These are phyloP conservation scores for Penicillium sp. DNA, from an alignment of 2,329 filamentous ascomycete species.

Conservation along the genomic window DNA sequence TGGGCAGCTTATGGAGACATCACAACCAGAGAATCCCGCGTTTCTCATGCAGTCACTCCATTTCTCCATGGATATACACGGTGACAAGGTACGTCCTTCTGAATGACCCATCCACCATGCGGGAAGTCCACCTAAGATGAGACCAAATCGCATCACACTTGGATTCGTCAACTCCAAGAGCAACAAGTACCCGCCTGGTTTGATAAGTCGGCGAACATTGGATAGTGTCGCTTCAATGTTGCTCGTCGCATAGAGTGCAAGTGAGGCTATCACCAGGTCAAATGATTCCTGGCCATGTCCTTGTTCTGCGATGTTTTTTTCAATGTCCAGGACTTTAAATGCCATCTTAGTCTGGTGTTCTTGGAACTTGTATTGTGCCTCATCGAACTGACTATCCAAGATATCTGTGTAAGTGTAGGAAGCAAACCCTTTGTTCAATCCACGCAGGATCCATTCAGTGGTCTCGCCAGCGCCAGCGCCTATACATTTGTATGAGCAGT, in stretches of 20 bases:
- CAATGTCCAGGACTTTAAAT: constrained; percentile 39
- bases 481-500: background rate
- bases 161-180: constrained; percentile 42
- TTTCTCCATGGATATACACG: constrained; percentile 24
- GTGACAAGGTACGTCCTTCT: constrained; percentile 27
- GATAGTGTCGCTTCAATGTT: constrained; percentile 22
- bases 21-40: constrained; percentile 36
- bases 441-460: constrained; percentile 9
- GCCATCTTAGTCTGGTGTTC: constrained; percentile 28
- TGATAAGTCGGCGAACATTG: constrained; percentile 41
- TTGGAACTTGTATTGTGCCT: constrained; percentile 32
- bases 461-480: constrained; percentile 18
- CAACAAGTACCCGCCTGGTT: constrained; percentile 51
- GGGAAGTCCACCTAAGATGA: constrained; percentile 33
- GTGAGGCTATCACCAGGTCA: constrained; percentile 43
- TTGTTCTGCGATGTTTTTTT: constrained; percentile 33
- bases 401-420: constrained; percentile 53
- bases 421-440: constrained; percentile 25
- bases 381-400: constrained; percentile 43
- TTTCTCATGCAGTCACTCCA: constrained; percentile 36
- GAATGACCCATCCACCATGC: constrained; percentile 39
- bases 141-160: constrained; percentile 21
- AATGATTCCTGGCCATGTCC: constrained; percentile 34
- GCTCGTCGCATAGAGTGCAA: constrained; percentile 30
- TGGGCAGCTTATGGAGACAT: constrained; percentile 8